phyloP scores from a whole-genome alignment of 257 asterid genomes.

The Coffea canephora region DNA sequence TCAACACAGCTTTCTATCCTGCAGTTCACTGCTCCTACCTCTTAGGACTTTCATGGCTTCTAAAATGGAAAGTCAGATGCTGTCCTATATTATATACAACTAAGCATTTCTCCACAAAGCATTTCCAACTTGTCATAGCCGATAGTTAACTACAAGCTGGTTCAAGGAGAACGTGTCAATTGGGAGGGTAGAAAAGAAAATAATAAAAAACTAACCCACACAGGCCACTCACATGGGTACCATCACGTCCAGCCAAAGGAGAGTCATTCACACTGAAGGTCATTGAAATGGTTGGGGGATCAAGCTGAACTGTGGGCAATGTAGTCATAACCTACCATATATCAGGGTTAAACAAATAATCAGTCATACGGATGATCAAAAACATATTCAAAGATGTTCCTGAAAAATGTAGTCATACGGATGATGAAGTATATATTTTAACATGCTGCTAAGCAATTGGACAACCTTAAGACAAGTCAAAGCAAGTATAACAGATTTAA shows the following conservation, averaged over 20 bases:
- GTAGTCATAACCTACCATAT: conserved; percentile 71
- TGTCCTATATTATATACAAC: background rate
- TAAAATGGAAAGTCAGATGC: background rate
- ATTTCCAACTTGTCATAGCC: background rate
- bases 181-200: background rate
- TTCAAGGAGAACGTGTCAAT: background rate
- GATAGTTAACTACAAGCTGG: background rate
- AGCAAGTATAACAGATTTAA: background rate
- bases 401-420: conserved; percentile 39
- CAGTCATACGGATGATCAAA: too few species aligned
- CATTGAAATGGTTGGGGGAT: conserved; percentile 99
- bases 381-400: too few species aligned
- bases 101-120: background rate
- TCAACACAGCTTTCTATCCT: background rate
- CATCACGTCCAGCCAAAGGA: conserved; percentile 98
- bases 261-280: conserved; percentile 98
- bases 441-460: background rate
- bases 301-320: conserved; percentile 89
- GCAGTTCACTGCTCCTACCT: background rate
- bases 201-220: conserved; percentile 3
- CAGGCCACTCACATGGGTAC: conserved; percentile 65
- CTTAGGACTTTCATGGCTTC: background rate
- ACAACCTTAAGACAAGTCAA: background rate
- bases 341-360: background rate
- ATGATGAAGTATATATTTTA: background rate